Base-by-base conservation (phyloP, 1,284 basidiomycete species). In the Phellopilus nigrolimitatus region DNA sequence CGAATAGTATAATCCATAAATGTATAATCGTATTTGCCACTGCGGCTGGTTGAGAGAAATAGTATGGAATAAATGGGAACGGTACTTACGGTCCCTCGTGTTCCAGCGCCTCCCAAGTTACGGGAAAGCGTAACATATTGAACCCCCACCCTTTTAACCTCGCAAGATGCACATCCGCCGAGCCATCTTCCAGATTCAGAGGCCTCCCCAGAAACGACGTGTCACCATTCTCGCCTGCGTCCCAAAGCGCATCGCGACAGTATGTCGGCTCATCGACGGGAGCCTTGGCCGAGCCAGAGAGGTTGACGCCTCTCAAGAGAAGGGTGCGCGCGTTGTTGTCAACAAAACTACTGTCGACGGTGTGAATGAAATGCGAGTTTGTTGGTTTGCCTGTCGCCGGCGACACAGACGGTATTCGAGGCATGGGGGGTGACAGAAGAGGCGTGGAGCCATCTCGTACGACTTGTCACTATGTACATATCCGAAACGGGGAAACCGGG, bases 61-160 rank as follows among this genome's bases (percentile, higher is more conserved):
- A 22, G 28, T 1, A 12, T 2, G 31, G 31, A 27, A 15, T 25
- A 7, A 19, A 37, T 54, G 21, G 47, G 22, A 30, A 31, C 19
- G 21, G 0, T 1, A 87, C 92, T 82, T 66, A 95, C 84, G 95
- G 95, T 62, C 94, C 95, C 53, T 79, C 81, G 66, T 95, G 94
- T 66, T 98, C 95, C 21, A 98, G 67, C 0, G 91, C 80, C 65
- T 99, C 95, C 95, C 95, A 99, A 0, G 90, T 88, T 39, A 97
- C 81, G 21, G 94, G 88, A 64, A 91, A 97, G 47, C 95, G 74
- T n/a, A 98, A 68, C 66, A 88, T 76, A 66, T 97, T 98, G 72
- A 93, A 98, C 0, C 95, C 95, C 95, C 95, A 98, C 0, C 88
- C 87, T 54, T 80, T 75, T 15, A 99, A 70, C 13, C 95, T 74